Conservation (phyloP, 257 asterid genomes). For the Gentiana dahurica region DNA sequence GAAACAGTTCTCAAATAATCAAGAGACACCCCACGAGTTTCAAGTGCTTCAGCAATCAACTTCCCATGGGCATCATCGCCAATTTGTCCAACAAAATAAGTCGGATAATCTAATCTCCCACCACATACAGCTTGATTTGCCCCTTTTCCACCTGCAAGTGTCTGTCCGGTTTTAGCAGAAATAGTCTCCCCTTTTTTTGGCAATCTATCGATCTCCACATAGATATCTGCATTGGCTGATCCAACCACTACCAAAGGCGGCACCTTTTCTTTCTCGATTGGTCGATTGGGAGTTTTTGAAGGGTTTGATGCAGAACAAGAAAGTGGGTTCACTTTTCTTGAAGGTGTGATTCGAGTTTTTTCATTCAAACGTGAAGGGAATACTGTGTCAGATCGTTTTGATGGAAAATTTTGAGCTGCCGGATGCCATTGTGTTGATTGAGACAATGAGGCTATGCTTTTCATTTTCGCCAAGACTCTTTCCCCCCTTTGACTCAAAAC, state of each 20-base stretch:
- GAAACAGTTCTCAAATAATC: constrained; percentile 46
- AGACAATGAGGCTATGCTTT: constrained; percentile 29
- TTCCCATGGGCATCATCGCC: constrained; percentile 90
- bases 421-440: constrained; percentile 33
- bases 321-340: constrained; percentile 31
- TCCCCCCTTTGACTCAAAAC: not conserved
- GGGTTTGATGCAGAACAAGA: constrained; percentile 31
- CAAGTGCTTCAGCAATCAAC: constrained; percentile 55
- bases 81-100: constrained; percentile 78
- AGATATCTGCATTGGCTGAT: constrained; percentile 92
- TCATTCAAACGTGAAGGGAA: constrained; percentile 18
- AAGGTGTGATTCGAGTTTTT: not conserved
- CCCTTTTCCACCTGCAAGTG: constrained; percentile 92
- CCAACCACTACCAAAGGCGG: constrained; percentile 92
- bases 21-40: constrained; percentile 53
- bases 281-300: constrained; percentile 12
- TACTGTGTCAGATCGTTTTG: constrained; percentile 11
- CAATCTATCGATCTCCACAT: constrained; percentile 77
- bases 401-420: constrained; percentile 11
- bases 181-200: constrained; percentile 84
- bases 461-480: constrained; percentile 19
- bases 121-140: constrained; percentile 97
- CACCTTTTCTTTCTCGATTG: constrained; percentile 5
- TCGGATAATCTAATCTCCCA: constrained; percentile 53
- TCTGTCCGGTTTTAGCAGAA: constrained; percentile 68